Base-by-base conservation (phyloP, 257 asterid species). In the Oldenlandia corymbosa region DNA sequence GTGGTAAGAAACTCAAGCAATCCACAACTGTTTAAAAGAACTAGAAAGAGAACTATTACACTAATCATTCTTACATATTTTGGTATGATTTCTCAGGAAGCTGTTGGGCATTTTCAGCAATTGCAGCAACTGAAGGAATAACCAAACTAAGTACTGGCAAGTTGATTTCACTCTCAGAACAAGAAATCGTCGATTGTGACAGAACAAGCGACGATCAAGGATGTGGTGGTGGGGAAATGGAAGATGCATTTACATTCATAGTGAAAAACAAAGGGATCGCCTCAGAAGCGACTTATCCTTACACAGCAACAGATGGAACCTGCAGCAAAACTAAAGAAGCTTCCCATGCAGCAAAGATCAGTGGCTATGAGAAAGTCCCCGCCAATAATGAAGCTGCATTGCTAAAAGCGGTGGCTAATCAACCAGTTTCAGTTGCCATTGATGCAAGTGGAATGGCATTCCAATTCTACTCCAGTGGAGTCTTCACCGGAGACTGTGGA, bases 401-500 rank as follows among this genome's bases (percentile, higher is more conserved):
- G 17, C 31, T 7, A 79, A 79, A 58, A 81, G 79, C n/a, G n/a
- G n/a, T n/a, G n/a, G n/a, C n/a, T n/a, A n/a, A n/a, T n/a, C n/a
- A n/a, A n/a, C n/a, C n/a, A 0, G 71, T 76, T 0, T 76, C 84
- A 7, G 81, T 76, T 10, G 73, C 81, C 36, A 76, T 79, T 18
- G 81, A 79, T 0, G 79, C 77, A 0, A 43, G 74, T 74, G 72
- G 16, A 47, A 65, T n/a, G n/a, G n/a, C 47, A 0, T 73, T 79
- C 12, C 80, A 75, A 23, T 75, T 75, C 50, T 79, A 79, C 16
- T 42, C 69, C 0, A 50, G 79, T 7, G 81, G 84, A 2, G 68
- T 79, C n/a, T 79, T 76, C 11, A 64, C 72, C 0, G 79, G 84
- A 1, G 60, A 56, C 5, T 79, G 81, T 42, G 77, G 77, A 39